Base-by-base conservation (phyloP, 768 basidiomycete species). In the Pleurotus citrinopileatus region DNA sequence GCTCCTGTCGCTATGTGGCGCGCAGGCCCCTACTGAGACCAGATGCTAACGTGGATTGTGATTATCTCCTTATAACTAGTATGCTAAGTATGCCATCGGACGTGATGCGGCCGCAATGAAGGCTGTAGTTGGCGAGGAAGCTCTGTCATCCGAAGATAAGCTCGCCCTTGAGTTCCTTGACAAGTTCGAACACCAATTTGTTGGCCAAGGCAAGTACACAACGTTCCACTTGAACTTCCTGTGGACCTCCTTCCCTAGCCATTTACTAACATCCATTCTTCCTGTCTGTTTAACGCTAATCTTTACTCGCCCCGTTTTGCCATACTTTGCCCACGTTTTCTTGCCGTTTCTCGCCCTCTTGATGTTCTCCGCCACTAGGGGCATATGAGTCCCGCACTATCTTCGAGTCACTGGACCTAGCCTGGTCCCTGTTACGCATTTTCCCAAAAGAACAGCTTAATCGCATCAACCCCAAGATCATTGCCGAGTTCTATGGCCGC, bases 381-480 rank as follows among this genome's bases (percentile, higher is more conserved):
- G 81, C 91, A 25, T 96, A 96, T 71, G 97, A 98, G 73, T 87
- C 94, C 44, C 86, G 97, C 55, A 92, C 91, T 48, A 89, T 99
- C 73, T 97, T 97, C 67, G 96, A 99, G 63, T 95, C 94, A 47
- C 82, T 99, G 40, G 97, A 99, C 73, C 79, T 98, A 53, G 97
- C 94, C 19, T 99, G 97, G 97, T 88, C 89, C 20, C 73, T 99
- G 50, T 80, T 99, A 61, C 89, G 97, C 61, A 96, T 96, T 67
- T 99, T 98, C 91, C 97, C 97, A 57, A 94, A 95, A 72, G 96
- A 98, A 73, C 91, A 94, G 71, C 81, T 98, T 60, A 98, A 98
- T 77, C 91, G 95, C 65, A 95, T 98, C 78, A 94, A 86, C 67
- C 94, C 94, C 64, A 93, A 93, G 85, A 95, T 97, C 66, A 87